Base-by-base conservation (phyloP, 164 flowering plant species). In the Nelumbo lutea region DNA sequence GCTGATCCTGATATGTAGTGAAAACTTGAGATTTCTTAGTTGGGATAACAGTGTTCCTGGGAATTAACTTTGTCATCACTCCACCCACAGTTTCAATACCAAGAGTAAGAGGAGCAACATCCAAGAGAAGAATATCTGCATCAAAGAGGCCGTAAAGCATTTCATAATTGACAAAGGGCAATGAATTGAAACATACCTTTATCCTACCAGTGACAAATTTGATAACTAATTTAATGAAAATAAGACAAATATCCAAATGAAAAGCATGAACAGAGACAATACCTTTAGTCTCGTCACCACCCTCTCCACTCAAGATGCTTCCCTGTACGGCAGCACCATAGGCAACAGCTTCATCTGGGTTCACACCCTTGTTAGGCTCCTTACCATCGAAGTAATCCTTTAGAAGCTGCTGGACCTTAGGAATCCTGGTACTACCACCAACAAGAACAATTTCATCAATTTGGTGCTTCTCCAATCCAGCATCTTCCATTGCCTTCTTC, bases 291-390 rank as follows among this genome's bases (percentile, higher is more conserved):
- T 77, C 82, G 2, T 79, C 80, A 15, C 82, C 82, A 58, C 82
- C 82, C 59, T 79, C 82, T 61, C 82, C 82, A 11, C 82, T 79
- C 72, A 79, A 65, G 62, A 79, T 73, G 56, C 82, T 68, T 68
- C 82, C 82, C 69, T 79, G 82, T 10, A 79, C 83, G 60, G 86
- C 86, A 45, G 86, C 86, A 53, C 86, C 86, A 68, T 70, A 78
- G 9, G 86, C 86, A 42, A 83, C 86, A 46, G 86, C 86, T 61
- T 83, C 86, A 65, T 83, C 86, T 1, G 86, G 83, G 75, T 83
- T 83, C 15, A 75, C 77, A 45, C 77, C 77, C 67, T 75, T 75
- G 57, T 56, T 70, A 56, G 77, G 77, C 61, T 75, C 77, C 57
- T 75, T 75, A 7, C 76, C 76, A 65, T 73, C 76, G 65, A 73